Evolutionary conservation across 2,329 filamentous ascomycete species (phyloP), one percentile per base, ranked within the genome.

Genomic region (Zarea fungicola): DNA sequence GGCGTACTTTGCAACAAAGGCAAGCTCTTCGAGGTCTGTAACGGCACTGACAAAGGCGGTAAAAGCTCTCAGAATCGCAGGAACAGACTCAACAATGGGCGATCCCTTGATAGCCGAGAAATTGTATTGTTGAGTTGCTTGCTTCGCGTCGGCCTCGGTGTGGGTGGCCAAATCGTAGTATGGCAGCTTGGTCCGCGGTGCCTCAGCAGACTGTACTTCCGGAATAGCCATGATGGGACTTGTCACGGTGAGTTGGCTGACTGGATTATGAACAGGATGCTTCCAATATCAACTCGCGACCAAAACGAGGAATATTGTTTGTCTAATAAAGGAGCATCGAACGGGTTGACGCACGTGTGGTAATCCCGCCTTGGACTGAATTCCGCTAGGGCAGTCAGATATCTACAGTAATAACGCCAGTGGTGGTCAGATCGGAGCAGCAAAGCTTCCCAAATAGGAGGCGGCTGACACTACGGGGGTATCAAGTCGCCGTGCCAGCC

Each of bases 301-400:
- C 19, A 35, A 23, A 21, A 14, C 26, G 37, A n/a, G 45, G 45
- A 48, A 25, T 14, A n/a, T 9, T 23, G 16, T n/a, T 16, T 32
- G 23, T 42, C 32, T 49, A 48, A 37, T 49, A 49, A 48, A 49
- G 32, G 36, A 39, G 21, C 39, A 14, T 25, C 16, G 18, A 10
- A 5, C 39, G 46, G 46, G 25, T 42, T 49, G 46, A 29, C 22
- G 46, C 39, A 49, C 46, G 42, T 48, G 39, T 11, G 42, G 46
- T 37, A 49, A 49, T 49, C 39, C 46, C 46, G 46, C 31, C 36
- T 29, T 26, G 16, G 46, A 16, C 40, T 18, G 46, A 48, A 48
- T 48, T 28, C 46, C 46, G 46, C 46, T 49, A 42, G 31, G 31
- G 32, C 39, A 29, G 46, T 42, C 39, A 49, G 46, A 37, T 32